Percentiles rank a stretch among this genome's conserved stretches.
Evolutionary conservation across 495 filamentous ascomycete species (phyloP).

Genomic region (Podospora didyma): DNA sequence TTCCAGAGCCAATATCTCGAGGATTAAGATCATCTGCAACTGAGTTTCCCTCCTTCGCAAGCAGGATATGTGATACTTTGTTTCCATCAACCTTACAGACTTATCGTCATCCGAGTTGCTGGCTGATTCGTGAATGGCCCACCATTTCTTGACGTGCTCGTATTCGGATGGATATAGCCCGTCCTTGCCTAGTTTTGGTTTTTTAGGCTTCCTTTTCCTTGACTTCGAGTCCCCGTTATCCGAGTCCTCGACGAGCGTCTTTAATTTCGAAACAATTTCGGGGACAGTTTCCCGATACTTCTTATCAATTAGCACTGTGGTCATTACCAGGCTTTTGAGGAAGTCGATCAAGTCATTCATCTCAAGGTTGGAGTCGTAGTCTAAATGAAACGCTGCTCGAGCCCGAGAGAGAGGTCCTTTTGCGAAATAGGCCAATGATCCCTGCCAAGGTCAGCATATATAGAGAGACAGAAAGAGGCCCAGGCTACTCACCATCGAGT

Average conservation of each 20-base stretch:
- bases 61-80: slow-evolving; percentile 56
- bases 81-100: slow-evolving; percentile 38
- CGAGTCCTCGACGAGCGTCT: slow-evolving; percentile 51
- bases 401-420: slow-evolving; percentile 93
- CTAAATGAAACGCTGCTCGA: slow-evolving; percentile 66
- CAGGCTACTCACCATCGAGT: slow-evolving; percentile 64
- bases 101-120: slow-evolving; percentile 30
- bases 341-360: slow-evolving; percentile 61
- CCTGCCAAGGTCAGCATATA: slow-evolving; percentile 44
- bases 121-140: slow-evolving; percentile 51
- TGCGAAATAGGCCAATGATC: slow-evolving; percentile 92
- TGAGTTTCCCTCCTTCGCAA: slow-evolving; percentile 76
- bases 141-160: slow-evolving; percentile 74
- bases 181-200: slow-evolving; percentile 69
- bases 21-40: slow-evolving; percentile 82
- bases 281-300: slow-evolving; percentile 82
- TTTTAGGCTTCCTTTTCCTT: slow-evolving; percentile 61
- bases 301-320: slow-evolving; percentile 73
- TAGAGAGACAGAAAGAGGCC: neutral
- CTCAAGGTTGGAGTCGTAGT: slow-evolving; percentile 49
- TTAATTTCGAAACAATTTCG: slow-evolving; percentile 58
- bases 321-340: slow-evolving; percentile 66
- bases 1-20: slow-evolving; percentile 82
- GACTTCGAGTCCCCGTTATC: slow-evolving; percentile 51
- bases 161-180: slow-evolving; percentile 75